phyloP scores from a whole-genome alignment of 495 filamentous ascomycete species.

The Letharia lupina region DNA sequence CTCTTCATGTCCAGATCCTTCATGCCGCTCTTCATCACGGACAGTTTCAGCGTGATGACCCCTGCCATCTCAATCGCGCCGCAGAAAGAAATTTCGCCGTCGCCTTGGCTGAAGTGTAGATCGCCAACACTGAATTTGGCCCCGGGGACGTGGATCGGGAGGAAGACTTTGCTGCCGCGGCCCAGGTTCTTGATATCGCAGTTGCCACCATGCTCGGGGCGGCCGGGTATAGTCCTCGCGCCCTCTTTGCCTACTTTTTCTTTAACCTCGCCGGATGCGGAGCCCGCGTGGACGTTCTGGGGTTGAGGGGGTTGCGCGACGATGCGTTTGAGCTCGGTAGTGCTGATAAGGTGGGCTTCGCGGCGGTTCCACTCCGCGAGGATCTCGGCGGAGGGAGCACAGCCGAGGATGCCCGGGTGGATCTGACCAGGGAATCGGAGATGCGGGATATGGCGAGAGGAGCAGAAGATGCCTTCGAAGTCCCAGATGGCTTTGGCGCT shows the following conservation, averaged over 20 bases:
- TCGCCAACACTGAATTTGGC: slow-evolving; percentile 93
- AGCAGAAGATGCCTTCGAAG: slow-evolving; percentile 91
- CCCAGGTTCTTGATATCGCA: slow-evolving; percentile 90
- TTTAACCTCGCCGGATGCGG: slow-evolving; percentile 50
- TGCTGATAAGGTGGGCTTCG: slow-evolving; percentile 67
- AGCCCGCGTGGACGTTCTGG: slow-evolving; percentile 62
- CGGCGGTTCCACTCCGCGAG: slow-evolving; percentile 73
- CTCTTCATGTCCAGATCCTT: slow-evolving; percentile 69
- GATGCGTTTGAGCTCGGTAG: slow-evolving; percentile 54
- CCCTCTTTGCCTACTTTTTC: slow-evolving; percentile 78
- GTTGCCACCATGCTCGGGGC: slow-evolving; percentile 53
- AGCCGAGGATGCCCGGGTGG: slow-evolving; percentile 89
- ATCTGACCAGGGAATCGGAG: slow-evolving; percentile 88
- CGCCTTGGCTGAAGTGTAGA: slow-evolving; percentile 82
- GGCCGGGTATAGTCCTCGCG: slow-evolving; percentile 72
- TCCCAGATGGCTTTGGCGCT: slow-evolving; percentile 97
- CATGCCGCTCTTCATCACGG: slow-evolving; percentile 78
- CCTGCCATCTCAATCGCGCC: slow-evolving; percentile 97
- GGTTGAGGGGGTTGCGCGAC: slow-evolving; percentile 76
- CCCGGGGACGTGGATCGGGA: slow-evolving; percentile 77
- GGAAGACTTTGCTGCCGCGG: slow-evolving; percentile 78
- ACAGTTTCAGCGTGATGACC: slow-evolving; percentile 84
- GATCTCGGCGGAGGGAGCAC: slow-evolving; percentile 66
- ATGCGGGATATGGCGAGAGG: slow-evolving; percentile 80
- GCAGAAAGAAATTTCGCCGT: slow-evolving; percentile 93